These are phyloP conservation scores for Akanthomyces lecanii DNA, from an alignment of 2,329 filamentous ascomycete species.

Conservation along the genomic window DNA sequence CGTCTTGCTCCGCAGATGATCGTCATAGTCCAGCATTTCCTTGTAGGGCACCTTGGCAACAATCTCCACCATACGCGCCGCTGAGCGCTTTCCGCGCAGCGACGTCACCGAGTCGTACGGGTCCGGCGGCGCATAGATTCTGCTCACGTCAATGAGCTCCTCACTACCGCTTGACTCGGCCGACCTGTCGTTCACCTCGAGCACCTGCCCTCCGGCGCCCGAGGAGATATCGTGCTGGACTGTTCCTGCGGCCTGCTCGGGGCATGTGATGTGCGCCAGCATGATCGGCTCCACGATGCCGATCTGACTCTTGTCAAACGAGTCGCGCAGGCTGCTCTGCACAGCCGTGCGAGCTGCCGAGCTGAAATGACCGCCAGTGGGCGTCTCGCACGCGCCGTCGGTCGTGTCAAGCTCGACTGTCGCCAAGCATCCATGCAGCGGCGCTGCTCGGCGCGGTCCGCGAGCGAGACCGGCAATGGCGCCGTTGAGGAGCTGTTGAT, in stretches of 20 bases:
- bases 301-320: slow-evolving; percentile 50
- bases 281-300: slow-evolving; percentile 90
- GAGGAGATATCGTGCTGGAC: slow-evolving; percentile 79
- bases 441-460: slow-evolving; percentile 75
- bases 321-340: slow-evolving; percentile 61
- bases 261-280: slow-evolving; percentile 80
- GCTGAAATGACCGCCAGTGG: slow-evolving; percentile 65
- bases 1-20: slow-evolving; percentile 82
- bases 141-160: slow-evolving; percentile 59
- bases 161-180: slow-evolving; percentile 31
- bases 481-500: slow-evolving; percentile 67
- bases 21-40: slow-evolving; percentile 94
- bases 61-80: slow-evolving; percentile 57
- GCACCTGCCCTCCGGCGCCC: slow-evolving; percentile 65
- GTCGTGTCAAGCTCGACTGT: slow-evolving; percentile 64
- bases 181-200: slow-evolving; percentile 61
- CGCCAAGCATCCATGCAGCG: slow-evolving; percentile 72
- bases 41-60: slow-evolving; percentile 86
- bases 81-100: slow-evolving; percentile 47
- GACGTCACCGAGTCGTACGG: slow-evolving; percentile 65
- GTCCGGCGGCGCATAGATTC: slow-evolving; percentile 84
- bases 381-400: slow-evolving; percentile 50
- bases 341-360: slow-evolving; percentile 59
- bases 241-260: slow-evolving; percentile 73
- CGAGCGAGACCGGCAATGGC: slow-evolving; percentile 78